Evolutionary conservation across 306 rosid genomes (phyloP).

Genomic region (Quercus gilva): DNA sequence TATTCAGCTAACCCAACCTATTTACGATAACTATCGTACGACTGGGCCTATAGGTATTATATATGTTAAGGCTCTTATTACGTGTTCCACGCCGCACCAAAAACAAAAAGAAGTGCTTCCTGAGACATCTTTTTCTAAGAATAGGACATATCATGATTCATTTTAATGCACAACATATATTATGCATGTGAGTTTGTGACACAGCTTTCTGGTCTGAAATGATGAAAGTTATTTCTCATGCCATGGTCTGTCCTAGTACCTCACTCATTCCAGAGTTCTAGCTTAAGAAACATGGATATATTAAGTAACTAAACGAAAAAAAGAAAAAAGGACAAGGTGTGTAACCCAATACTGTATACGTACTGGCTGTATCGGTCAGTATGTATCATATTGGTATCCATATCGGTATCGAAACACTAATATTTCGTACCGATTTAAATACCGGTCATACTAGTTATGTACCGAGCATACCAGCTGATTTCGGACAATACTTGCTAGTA

Average conservation of each 20-base stretch:
- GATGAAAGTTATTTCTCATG: background rate
- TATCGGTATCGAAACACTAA: too few species aligned
- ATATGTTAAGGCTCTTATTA: background rate
- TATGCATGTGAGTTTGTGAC: background rate
- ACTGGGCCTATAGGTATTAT: background rate
- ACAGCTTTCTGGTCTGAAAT: background rate
- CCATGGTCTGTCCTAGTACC: background rate
- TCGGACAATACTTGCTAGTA: fast-evolving
- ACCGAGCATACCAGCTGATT: fast-evolving
- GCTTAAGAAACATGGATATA: too few species aligned
- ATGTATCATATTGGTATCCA: fast-evolving
- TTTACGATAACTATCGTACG: background rate
- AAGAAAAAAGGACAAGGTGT: too few species aligned
- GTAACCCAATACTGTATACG: too few species aligned
- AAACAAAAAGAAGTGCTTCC: too few species aligned
- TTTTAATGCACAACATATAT: too few species aligned
- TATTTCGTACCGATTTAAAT: fast-evolving
- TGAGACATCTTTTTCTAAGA: too few species aligned
- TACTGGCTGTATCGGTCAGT: too few species aligned
- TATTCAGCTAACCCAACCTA: background rate
- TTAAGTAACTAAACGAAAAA: too few species aligned
- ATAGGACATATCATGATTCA: too few species aligned
- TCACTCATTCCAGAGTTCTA: background rate
- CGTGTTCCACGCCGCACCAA: too few species aligned
- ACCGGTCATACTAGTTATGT: fast-evolving